Conservation (phyloP, 352 stramenopile genomes). For the Globisporangium emineosum region DNA sequence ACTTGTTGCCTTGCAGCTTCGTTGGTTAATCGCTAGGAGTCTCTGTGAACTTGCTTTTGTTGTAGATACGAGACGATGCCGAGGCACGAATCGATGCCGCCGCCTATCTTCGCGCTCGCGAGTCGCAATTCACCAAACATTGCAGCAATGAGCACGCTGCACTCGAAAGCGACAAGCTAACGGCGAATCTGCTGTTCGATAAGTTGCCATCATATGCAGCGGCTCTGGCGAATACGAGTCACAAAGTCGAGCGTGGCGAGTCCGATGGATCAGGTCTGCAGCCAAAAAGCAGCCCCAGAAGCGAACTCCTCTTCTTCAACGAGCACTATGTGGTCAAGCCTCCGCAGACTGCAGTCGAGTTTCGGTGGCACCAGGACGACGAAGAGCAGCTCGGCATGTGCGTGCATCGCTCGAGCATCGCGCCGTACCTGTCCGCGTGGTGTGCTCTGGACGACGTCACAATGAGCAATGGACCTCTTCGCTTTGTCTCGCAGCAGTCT, state of each 20-base stretch:
- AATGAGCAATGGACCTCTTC: constrained; percentile 44
- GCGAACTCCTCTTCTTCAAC: constrained; percentile 60
- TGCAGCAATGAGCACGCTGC: background rate
- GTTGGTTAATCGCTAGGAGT: background rate
- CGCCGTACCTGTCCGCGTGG: constrained; percentile 63
- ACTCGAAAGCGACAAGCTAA: constrained; percentile 9
- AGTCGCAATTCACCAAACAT: constrained; percentile 18
- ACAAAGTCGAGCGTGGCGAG: background rate
- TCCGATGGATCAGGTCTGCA: background rate
- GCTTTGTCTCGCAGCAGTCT: constrained; percentile 37
- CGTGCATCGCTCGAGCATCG: constrained; percentile 43
- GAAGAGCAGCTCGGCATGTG: constrained; percentile 77
- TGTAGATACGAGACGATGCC: constrained; percentile 44
- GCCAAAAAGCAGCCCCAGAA: too few species aligned
- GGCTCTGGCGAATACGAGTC: constrained; percentile 15
- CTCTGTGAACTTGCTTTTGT: background rate
- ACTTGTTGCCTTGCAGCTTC: background rate
- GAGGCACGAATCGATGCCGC: constrained; percentile 20
- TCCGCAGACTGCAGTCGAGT: constrained; percentile 46
- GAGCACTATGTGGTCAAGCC: constrained; percentile 81
- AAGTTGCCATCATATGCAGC: constrained; percentile 30
- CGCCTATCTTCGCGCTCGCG: constrained; percentile 29
- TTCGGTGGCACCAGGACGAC: constrained; percentile 75
- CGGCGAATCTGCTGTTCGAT: constrained; percentile 38
- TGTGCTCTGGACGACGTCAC: constrained; percentile 63